Base-by-base conservation (phyloP, 768 basidiomycete species). In the Pleurotus djamor region DNA sequence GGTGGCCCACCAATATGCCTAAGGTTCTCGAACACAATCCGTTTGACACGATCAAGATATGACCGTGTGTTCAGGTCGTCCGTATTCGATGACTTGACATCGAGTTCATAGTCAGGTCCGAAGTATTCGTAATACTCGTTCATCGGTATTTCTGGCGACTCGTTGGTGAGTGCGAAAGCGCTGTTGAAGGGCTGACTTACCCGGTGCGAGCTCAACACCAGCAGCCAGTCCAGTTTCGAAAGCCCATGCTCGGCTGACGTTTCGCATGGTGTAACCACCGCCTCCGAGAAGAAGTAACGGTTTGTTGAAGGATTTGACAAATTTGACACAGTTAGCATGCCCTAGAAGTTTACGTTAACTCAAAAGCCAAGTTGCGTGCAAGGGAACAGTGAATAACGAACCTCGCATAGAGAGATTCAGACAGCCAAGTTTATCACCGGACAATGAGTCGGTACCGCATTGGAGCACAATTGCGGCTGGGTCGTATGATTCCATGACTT, bases 81-180 rank as follows among this genome's bases (percentile, higher is more conserved):
- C 60, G 94, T 91, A 69, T 98, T 99, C 9, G 93, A 95, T 10
- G 94, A 77, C 66, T 89, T 92, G 33, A 99, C 97, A 69, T 99
- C 94, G 35, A 99, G 83, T 69, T 95, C 86, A 68, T 98, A 98
- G 67, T 96, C 94, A 2, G 97, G 97, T 0, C 97, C 97, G 71
- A 98, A 98, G 73, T 98, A 98, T 69, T 98, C 96, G 68, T 96
- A 98, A 75, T 98, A 99, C 74, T 99, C 97, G 68, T 98, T 99
- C 63, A 96, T 89, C 2, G 97, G 97, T 57, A 99, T 96, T 69
- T 93, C 96, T 96, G 8, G 35, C 55, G 51, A 59, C 9, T 33
- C 51, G 21, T 17, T 41, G 38, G 37, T n/a, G 6, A 47, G 54
- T 37, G 58, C 35, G 37, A 37, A 17, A 41, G 21, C 6, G n/a